A percentile compares a stretch with the other conserved stretches of the same genome.
These are phyloP conservation scores for Botryosphaeria dothidea DNA, from an alignment of 2,329 filamentous ascomycete genomes.

Conservation along the genomic window DNA sequence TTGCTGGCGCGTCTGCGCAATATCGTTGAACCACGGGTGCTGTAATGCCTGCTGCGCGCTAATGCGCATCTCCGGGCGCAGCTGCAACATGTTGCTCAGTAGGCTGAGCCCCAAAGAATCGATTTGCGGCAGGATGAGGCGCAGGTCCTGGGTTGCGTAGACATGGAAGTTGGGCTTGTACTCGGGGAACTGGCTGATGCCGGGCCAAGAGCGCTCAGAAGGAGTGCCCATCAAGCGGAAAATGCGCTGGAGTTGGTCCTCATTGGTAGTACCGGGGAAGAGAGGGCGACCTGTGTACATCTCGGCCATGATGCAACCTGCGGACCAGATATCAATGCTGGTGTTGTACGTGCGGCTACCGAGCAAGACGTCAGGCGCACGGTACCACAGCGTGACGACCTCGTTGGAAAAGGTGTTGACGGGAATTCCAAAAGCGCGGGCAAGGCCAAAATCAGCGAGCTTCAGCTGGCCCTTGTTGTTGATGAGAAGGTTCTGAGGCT, in stretches of 20 bases:
- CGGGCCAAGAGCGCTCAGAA: constrained; percentile 92
- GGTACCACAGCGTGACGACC: constrained; percentile 97
- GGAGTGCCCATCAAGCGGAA: constrained; percentile 99
- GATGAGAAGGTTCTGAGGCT: constrained; percentile 95
- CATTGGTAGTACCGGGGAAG: constrained; percentile 96
- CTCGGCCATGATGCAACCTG: constrained; percentile 99
- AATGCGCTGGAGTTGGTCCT: constrained; percentile 95
- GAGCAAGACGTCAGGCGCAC: constrained; percentile 90
- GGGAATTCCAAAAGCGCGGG: constrained; percentile 91
- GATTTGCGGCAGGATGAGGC: constrained; percentile 84
- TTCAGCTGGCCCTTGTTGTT: constrained; percentile 89
- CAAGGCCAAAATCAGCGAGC: constrained; percentile 91
- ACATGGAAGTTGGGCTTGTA: constrained; percentile 96
- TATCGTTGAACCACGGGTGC: constrained; percentile 89
- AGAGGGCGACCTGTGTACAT: constrained; percentile 97
- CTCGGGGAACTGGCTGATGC: constrained; percentile 92
- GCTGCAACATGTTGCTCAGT: constrained; percentile 85
- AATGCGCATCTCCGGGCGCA: constrained; percentile 88
- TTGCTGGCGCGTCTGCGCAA: constrained; percentile 39
- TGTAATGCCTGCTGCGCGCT: constrained; percentile 82
- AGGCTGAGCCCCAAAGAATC: constrained; percentile 85
- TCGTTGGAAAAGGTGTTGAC: constrained; percentile 99
- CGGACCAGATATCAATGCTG: constrained; percentile 99
- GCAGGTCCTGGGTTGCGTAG: constrained; percentile 88
- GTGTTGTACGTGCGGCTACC: constrained; percentile 97